These are phyloP conservation scores for Penicillium sp. DNA, from an alignment of 2,329 filamentous ascomycete species.

Conservation along the genomic window DNA sequence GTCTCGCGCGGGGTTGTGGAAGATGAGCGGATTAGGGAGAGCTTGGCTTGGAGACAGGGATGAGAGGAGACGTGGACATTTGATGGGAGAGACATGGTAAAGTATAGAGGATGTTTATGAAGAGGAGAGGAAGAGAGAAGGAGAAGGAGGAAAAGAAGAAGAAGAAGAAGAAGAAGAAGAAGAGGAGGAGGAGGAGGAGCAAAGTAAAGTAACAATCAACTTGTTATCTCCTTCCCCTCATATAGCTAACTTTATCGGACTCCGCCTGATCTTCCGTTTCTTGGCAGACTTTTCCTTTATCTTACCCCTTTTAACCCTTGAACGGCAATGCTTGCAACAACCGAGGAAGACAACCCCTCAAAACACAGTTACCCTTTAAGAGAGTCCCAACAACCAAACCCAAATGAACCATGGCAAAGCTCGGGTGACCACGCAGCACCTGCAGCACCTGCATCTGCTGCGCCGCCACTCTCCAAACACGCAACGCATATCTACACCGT, in stretches of 20 bases:
- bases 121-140: not conserved
- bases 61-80: constrained; percentile 77
- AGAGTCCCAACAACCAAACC: not conserved
- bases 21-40: constrained; percentile 80
- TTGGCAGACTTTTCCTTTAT: constrained; percentile 6
- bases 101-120: constrained; percentile 4
- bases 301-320: not conserved
- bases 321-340: not conserved
- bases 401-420: constrained; percentile 11
- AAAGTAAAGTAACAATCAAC: not conserved
- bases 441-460: constrained; percentile 10
- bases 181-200: constrained; percentile 1
- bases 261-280: constrained; percentile 9
- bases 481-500: constrained; percentile 67
- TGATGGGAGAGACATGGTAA: constrained; percentile 44
- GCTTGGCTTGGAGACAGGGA: constrained; percentile 82
- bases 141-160: too few relatives aligned
- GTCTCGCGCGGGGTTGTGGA: constrained; percentile 71
- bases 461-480: constrained; percentile 47
- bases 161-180: not conserved
- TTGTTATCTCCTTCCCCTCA: constrained; percentile 16
- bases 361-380: not conserved
- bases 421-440: constrained; percentile 14
- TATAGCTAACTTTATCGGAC: constrained; percentile 6
- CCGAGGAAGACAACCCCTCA: not conserved